Percentiles rank a stretch among this genome's conserved stretches.
phyloP scores from a whole-genome alignment of 352 stramenopile species.

The Globisporangium okanoganense region DNA sequence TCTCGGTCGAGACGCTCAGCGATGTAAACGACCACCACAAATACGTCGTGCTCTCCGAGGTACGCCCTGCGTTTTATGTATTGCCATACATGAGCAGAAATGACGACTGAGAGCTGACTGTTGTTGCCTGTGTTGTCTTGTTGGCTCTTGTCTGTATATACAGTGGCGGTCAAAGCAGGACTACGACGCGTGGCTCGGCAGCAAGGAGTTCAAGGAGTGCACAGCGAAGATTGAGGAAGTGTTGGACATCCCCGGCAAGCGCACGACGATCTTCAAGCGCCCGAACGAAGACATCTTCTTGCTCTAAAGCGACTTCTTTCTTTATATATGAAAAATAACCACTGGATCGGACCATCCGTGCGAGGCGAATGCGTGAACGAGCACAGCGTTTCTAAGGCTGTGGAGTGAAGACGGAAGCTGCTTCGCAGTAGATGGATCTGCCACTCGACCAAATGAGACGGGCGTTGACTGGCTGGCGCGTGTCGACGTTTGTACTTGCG shows the following conservation, averaged over 20 bases:
- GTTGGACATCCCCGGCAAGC: constrained; percentile 81
- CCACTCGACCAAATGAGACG: no score
- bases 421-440: no score
- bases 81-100: neutral
- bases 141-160: constrained; percentile 8
- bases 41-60: constrained; percentile 84
- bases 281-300: constrained; percentile 86
- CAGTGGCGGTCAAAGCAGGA: constrained; percentile 81
- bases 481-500: no score
- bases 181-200: constrained; percentile 74
- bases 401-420: neutral
- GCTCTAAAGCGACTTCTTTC: constrained; percentile 44
- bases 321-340: neutral
- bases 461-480: no score
- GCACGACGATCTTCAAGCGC: constrained; percentile 79
- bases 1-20: constrained; percentile 80
- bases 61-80: constrained; percentile 13
- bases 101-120: neutral
- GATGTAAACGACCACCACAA: constrained; percentile 86
- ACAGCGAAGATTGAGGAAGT: constrained; percentile 85
- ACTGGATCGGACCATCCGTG: no score
- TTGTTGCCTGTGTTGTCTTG: constrained; percentile 5
- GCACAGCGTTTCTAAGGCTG: neutral
- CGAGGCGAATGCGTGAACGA: no score
- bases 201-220: constrained; percentile 77